phyloP scores from a whole-genome alignment of 2,329 filamentous ascomycete species.

The Exophiala calicioides region DNA sequence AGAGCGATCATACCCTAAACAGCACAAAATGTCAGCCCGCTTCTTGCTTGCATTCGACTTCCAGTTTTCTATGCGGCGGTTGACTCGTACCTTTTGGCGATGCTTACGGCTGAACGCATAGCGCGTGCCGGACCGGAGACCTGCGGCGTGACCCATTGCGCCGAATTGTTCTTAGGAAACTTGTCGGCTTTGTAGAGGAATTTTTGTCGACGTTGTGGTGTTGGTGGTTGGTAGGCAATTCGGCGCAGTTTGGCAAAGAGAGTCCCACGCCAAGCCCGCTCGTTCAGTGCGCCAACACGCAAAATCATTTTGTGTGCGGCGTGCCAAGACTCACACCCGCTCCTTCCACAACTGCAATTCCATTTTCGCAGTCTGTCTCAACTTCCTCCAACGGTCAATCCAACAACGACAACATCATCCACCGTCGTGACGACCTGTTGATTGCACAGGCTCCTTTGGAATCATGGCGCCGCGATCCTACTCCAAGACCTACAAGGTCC shows the following conservation, averaged over 20 bases:
- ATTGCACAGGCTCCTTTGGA: constrained; percentile 37
- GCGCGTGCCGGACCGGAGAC: constrained; percentile 84
- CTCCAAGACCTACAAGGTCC: constrained; percentile 99
- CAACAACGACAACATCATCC: constrained; percentile 28
- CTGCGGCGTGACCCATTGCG: constrained; percentile 77
- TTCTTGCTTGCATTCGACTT: background rate
- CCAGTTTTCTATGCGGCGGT: background rate
- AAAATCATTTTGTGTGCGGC: constrained; percentile 15
- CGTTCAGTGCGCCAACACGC: background rate
- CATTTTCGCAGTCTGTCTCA: constrained; percentile 16
- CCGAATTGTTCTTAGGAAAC: constrained; percentile 29
- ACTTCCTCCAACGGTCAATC: too few relatives aligned
- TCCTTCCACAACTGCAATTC: constrained; percentile 7
- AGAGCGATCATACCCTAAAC: constrained; percentile 75
- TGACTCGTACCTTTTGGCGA: constrained; percentile 68
- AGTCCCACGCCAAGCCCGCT: constrained; percentile 3
- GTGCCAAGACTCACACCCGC: constrained; percentile 6
- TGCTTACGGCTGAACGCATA: constrained; percentile 87
- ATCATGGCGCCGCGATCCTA: constrained; percentile 67
- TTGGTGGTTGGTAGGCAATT: constrained; percentile 11
- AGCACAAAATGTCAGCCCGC: constrained; percentile 10
- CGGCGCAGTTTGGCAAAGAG: background rate
- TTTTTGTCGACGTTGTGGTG: constrained; percentile 39
- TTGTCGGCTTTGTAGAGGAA: constrained; percentile 56
- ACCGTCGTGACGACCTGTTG: constrained; percentile 25